A percentile compares a stretch with the other conserved stretches of the same genome.
Evolutionary conservation across 306 rosid genomes (phyloP).

Genomic region (Mucuna pruriens): DNA sequence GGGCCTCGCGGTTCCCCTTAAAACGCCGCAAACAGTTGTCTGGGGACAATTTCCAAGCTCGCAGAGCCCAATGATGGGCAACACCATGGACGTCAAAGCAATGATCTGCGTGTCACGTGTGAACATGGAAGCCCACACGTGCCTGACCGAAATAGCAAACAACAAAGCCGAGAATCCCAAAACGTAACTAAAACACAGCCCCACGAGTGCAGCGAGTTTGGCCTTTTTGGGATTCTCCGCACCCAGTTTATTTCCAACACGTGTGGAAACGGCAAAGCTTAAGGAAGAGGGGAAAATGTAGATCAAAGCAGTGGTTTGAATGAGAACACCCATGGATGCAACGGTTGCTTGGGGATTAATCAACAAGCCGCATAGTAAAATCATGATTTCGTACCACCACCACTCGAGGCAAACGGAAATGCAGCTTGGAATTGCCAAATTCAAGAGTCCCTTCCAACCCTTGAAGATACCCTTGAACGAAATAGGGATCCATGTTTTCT

Average conservation of each 20-base stretch:
- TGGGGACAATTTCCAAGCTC: slow-evolving; percentile 97
- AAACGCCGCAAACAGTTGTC: slow-evolving; percentile 85
- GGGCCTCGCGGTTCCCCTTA: slow-evolving; percentile 90
- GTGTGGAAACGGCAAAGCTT: slow-evolving; percentile 86
- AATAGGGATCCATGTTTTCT: slow-evolving; percentile 71
- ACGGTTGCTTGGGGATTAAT: slow-evolving; percentile 84
- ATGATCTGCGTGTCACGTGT: slow-evolving; percentile 69
- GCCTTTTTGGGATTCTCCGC: slow-evolving; percentile 67
- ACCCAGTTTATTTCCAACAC: slow-evolving; percentile 91
- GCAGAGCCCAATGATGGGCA: slow-evolving; percentile 84
- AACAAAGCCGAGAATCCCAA: slow-evolving; percentile 69
- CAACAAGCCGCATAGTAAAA: slow-evolving; percentile 77
- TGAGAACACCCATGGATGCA: slow-evolving; percentile 91
- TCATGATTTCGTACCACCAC: slow-evolving; percentile 99
- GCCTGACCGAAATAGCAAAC: slow-evolving; percentile 65
- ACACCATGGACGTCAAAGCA: slow-evolving; percentile 65
- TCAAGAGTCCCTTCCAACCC: slow-evolving; percentile 62
- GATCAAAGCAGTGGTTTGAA: slow-evolving; percentile 84
- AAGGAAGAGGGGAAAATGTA: slow-evolving; percentile 93
- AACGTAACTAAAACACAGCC: slow-evolving; percentile 65
- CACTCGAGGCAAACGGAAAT: slow-evolving; percentile 92
- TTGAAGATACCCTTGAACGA: slow-evolving; percentile 50
- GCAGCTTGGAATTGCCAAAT: slow-evolving; percentile 84
- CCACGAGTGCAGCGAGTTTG: slow-evolving; percentile 62
- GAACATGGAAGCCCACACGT: slow-evolving; percentile 82